These are phyloP conservation scores for Aspergillus incahuasiensis DNA, from an alignment of 495 filamentous ascomycete genomes.

Conservation along the genomic window DNA sequence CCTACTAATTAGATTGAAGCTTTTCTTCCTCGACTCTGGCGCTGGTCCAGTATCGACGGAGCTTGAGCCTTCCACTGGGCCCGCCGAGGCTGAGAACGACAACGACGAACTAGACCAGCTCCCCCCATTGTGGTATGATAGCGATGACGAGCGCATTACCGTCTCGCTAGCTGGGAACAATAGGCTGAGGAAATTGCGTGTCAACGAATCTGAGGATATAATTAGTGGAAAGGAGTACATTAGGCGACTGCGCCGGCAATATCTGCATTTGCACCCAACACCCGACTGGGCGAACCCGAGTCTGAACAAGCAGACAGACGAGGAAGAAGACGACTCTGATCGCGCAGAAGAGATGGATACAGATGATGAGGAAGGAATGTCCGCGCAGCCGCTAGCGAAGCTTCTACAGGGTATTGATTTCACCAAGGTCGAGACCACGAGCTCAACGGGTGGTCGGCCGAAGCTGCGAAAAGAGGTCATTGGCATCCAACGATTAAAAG, in stretches of 20 bases:
- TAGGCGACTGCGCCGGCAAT: conserved; percentile 72
- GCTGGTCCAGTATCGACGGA: conserved; percentile 44
- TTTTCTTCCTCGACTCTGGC: conserved; percentile 69
- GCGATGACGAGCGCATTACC: conserved; percentile 83
- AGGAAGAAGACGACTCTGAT: conserved; percentile 40
- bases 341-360: conserved; percentile 45
- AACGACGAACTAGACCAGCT: conserved; percentile 28
- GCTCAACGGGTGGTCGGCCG: conserved; percentile 40
- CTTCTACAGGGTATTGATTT: conserved; percentile 66
- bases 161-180: conserved; percentile 73
- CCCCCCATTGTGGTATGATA: conserved; percentile 81
- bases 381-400: conserved; percentile 70
- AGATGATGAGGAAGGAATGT: conserved; percentile 57
- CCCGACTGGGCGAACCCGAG: conserved; percentile 69
- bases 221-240: conserved; percentile 83
- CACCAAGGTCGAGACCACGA: conserved; percentile 40
- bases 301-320: conserved; percentile 47
- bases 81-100: conserved; percentile 22
- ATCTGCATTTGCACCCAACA: conserved; percentile 69
- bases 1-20: conserved; percentile 31
- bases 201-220: conserved; percentile 75
- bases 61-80: conserved; percentile 29
- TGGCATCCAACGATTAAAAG: conserved; percentile 71
- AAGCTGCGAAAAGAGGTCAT: conserved; percentile 81
- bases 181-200: conserved; percentile 73